Conservation (phyloP, 352 stramenopile species). For the Phytophthora foliorum region DNA sequence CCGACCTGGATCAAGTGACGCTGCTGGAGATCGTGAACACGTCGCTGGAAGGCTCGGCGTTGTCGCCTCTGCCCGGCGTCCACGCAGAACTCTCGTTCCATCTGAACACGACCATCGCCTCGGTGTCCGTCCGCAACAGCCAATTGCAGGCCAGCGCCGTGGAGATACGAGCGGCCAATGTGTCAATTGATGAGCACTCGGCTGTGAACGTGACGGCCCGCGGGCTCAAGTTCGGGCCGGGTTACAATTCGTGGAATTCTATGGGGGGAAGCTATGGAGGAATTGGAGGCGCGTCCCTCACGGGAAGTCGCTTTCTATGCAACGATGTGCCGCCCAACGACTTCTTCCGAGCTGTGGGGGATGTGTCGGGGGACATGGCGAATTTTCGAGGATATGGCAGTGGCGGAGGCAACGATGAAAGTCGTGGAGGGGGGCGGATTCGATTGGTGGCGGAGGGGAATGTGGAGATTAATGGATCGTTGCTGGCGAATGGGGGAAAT, state of each 20-base stretch:
- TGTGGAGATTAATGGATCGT: constrained; percentile 68
- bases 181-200: constrained; percentile 57
- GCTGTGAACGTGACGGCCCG: constrained; percentile 64
- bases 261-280: constrained; percentile 83
- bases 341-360: constrained; percentile 76
- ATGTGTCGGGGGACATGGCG: constrained; percentile 52
- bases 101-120: constrained; percentile 44
- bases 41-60: constrained; percentile 48
- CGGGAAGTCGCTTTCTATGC: constrained; percentile 45
- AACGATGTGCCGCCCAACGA: constrained; percentile 63
- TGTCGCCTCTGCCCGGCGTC: constrained; percentile 48
- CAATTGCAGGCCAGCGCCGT: constrained; percentile 68
- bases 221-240: constrained; percentile 84
- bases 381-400: constrained; percentile 90
- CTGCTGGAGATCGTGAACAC: constrained; percentile 58
- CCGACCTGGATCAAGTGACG: constrained; percentile 36
- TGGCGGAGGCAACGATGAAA: constrained; percentile 68
- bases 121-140: constrained; percentile 59
- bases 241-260: constrained; percentile 78
- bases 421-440: constrained; percentile 75
- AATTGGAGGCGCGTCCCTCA: constrained; percentile 77
- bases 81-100: constrained; percentile 65
- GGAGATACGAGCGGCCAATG: constrained; percentile 53
- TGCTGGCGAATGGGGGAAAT: constrained; percentile 74
- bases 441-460: constrained; percentile 44